Evolutionary conservation across 1,284 basidiomycete species (phyloP), one percentile per base, ranked within the genome.

Genomic region (Sporisorium reilianum): DNA sequence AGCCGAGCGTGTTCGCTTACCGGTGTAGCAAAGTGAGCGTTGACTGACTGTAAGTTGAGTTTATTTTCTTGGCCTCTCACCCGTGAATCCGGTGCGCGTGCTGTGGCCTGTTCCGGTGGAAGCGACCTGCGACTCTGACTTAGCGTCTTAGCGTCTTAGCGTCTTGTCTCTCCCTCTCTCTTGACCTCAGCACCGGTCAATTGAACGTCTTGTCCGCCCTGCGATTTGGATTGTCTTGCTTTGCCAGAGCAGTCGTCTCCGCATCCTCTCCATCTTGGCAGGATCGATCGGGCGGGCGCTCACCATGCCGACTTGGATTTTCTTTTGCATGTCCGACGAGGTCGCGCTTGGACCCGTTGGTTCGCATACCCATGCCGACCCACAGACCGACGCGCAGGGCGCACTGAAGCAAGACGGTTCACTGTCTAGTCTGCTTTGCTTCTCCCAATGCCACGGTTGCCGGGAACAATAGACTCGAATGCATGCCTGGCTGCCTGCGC

Each of bases 71-170:
- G n/a, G n/a, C n/a, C n/a, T n/a, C n/a, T n/a, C 26, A n/a, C 11
- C 45, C 45, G 26, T 28, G 16, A 46, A 46, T 30, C 46, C 46
- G 46, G 46, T 48, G 20, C 25, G n/a, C 18, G 14, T 20, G 26
- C 23, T 9, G 28, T 28, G 26, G 10, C 18, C 46, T 12, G 5
- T 28, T 48, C 28, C 46, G 46, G 46, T 48, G 23, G n/a, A 20
- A n/a, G 26, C 3, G 45, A 46, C 11, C 46, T 48, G 26, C 26
- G n/a, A n/a, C n/a, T n/a, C n/a, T n/a, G n/a, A n/a, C n/a, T n/a
- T n/a, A n/a, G n/a, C n/a, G n/a, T n/a, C n/a, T n/a, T n/a, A n/a
- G n/a, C n/a, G n/a, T 30, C 8, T 9, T 6, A 26, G 23, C 25
- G 4, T 44, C 45, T 46, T 6, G 7, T n/a, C 45, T 28, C 18